Base-by-base conservation (phyloP, 2,329 filamentous ascomycete species). In the Fusarium circinatum region DNA sequence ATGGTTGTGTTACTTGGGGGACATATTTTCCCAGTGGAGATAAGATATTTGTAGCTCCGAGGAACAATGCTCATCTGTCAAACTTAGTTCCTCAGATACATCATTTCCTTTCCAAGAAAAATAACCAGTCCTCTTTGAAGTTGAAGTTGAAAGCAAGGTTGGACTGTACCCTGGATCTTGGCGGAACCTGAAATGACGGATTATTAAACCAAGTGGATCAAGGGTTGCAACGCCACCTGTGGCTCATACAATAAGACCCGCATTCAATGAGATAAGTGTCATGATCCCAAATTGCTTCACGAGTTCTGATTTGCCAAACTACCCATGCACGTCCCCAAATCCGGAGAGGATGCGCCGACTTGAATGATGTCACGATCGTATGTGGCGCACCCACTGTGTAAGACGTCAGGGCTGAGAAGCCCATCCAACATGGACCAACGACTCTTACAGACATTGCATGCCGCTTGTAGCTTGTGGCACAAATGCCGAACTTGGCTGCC, bases 311-410 rank as follows among this genome's bases (percentile, higher is more conserved):
- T 73, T 56, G 71, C 49, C 48, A 55, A 54, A 26, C 36, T 4
- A 38, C 17, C 45, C 52, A 60, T 61, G 41, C 44, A 51, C 66
- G 34, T 60, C 45, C 38, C 22, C 60, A 39, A 48, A 32, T 9
- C 64, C 75, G 76, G 76, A 77, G 74, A 59, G 63, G 62, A 61
- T 32, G 13, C 62, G 34, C 76, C 74, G 68, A 66, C 36, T 24
- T 41, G 38, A 36, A 78, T 78, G 76, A 78, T 76, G 70, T 77
- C 76, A 78, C 32, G 15, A 30, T 44, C 14, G 28, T 30, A 15
- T 77, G 71, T 73, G 74, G 75, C 75, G 71, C 48, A 32, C 60
- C 24, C 28, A 76, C 72, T 72, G 65, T 77, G 62, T 42, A 44
- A 32, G n/a, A 17, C n/a, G 3, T 12, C 45, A 18, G 30, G 22